phyloP scores from a whole-genome alignment of 257 asterid species.

The Ajuga chamaepitys region DNA sequence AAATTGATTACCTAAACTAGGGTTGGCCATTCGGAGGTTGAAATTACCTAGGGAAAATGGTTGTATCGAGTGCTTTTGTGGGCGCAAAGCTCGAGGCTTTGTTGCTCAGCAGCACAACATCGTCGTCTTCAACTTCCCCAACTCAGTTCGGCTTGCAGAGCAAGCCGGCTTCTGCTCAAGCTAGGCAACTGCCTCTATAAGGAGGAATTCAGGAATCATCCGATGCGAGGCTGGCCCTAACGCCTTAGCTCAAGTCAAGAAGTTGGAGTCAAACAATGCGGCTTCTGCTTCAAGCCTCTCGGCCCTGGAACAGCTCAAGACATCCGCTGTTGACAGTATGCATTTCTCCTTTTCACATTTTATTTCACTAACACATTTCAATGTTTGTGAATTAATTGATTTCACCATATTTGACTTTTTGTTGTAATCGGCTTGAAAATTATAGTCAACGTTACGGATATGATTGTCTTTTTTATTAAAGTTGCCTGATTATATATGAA shows the following conservation, averaged over 20 bases:
- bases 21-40: too few relatives aligned
- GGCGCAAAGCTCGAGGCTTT: slow-evolving; percentile 76
- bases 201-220: slow-evolving; percentile 34
- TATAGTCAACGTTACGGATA: too few relatives aligned
- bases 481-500: too few relatives aligned
- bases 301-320: slow-evolving; percentile 80
- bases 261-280: slow-evolving; percentile 27
- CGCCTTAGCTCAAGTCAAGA: slow-evolving; percentile 29
- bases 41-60: slow-evolving; percentile 35
- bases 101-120: slow-evolving; percentile 40
- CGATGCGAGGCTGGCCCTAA: slow-evolving; percentile 53
- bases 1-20: not conserved
- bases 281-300: slow-evolving; percentile 72
- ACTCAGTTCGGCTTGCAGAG: slow-evolving; percentile 40
- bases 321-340: slow-evolving; percentile 79
- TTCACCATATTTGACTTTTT: too few relatives aligned
- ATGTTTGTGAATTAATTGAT: too few relatives aligned
- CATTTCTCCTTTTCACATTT: not conserved
- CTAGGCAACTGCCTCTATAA: slow-evolving; percentile 21
- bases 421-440: not conserved
- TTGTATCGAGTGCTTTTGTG: slow-evolving; percentile 59
- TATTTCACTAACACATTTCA: not conserved
- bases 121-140: slow-evolving; percentile 37
- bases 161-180: slow-evolving; percentile 33
- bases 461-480: too few relatives aligned